Base-by-base conservation (phyloP, 306 rosid species). In the Vigna trinervia region DNA sequence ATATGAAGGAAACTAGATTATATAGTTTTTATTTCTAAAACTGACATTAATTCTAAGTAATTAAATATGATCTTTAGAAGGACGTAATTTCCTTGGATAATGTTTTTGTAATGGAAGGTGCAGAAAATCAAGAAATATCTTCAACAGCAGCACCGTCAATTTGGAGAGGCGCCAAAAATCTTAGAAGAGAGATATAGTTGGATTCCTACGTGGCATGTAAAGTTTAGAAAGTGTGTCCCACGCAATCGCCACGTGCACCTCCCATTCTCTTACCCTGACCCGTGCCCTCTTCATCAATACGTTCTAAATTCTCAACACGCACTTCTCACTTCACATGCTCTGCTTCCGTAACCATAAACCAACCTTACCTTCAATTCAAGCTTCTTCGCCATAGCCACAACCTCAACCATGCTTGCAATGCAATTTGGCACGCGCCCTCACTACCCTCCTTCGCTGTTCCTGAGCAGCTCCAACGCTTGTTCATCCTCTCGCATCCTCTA, bases 391-490 rank as follows among this genome's bases (percentile, higher is more conserved):
- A 14, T 17, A 22, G 3, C 54, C 76, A 30, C 4, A 58, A 43
- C 36, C 32, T 20, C 13, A 17, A 65, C 76, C 58, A 90, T 92
- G 98, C 75, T 61, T 74, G 69, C 86, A 75, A 88, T 92, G 64
- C 93, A 90, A 50, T 74, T 87, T 65, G 52, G 63, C 56, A 52
- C 72, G 54, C 83, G 50, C 36, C 69, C 74, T n/a, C 82, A 15
- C 13, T 82, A 22, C 13, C 64, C 80, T 8, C 46, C 60, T 34
- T 58, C 81, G 38, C 64, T 78, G 39, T 72, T 69, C 19, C 51
- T 53, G 8, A 20, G 28, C 56, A 57, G 69, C 75, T 17, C 32
- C 70, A 23, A 36, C 65, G 78, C 54, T 20, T 84, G 80, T 14
- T 80, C 90, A 26, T 86, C 76, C 8, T 67, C 84, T 52, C 75